These are phyloP conservation scores for Pterulicium gracile DNA, from an alignment of 1,284 basidiomycete genomes.

Conservation along the genomic window DNA sequence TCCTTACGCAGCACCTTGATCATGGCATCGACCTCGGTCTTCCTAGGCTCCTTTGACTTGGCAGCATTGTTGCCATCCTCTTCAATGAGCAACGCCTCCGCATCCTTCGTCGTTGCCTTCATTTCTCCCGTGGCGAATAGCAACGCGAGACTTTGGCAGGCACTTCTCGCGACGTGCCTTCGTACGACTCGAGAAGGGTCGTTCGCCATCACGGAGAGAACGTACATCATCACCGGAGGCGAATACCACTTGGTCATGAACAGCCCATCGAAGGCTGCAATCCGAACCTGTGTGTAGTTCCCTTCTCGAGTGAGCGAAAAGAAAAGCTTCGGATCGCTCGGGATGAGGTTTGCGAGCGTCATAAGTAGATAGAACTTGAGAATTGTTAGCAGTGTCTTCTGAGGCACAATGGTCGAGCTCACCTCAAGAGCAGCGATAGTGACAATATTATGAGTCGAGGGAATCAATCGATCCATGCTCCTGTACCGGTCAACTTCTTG, in stretches of 20 bases:
- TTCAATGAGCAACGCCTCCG: conserved; percentile 69
- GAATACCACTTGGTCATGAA: conserved; percentile 87
- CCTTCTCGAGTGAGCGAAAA: conserved; percentile 89
- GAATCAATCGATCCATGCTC: conserved; percentile 91
- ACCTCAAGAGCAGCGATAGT: conserved; percentile 87
- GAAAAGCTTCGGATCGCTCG: conserved; percentile 75
- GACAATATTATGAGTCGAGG: conserved; percentile 90
- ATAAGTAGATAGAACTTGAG: conserved; percentile 73
- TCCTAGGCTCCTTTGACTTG: conserved; percentile 64
- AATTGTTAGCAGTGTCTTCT: conserved; percentile 6
- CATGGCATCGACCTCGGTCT: conserved; percentile 71
- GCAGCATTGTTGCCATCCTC: conserved; percentile 70
- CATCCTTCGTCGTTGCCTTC: conserved; percentile 63
- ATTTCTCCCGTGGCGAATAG: conserved; percentile 87
- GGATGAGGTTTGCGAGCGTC: conserved; percentile 70
- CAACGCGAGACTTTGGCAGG: conserved; percentile 83
- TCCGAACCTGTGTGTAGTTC: conserved; percentile 85
- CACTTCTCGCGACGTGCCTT: conserved; percentile 76
- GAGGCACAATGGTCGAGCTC: conserved; percentile 16
- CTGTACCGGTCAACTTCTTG: conserved; percentile 86
- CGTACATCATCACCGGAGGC: conserved; percentile 77
- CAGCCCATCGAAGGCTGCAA: conserved; percentile 89
- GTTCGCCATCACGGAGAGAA: conserved; percentile 81
- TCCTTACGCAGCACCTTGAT: conserved; percentile 78
- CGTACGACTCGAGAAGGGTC: conserved; percentile 80